Evolutionary conservation across 169 alveolate species (phyloP).

Genomic region (Plasmodium blacklocki): DNA sequence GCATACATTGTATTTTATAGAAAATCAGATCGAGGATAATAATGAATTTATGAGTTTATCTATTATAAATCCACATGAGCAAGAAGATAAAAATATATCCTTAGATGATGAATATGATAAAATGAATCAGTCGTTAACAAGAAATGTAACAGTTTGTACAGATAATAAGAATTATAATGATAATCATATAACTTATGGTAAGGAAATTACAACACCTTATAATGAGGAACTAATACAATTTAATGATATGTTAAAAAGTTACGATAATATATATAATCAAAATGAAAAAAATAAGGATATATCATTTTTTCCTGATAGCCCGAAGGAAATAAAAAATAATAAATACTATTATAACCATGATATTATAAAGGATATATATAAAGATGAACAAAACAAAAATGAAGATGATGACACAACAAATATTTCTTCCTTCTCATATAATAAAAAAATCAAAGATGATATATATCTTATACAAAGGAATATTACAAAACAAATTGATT

Average conservation of each 20-base stretch:
- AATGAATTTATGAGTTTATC: not conserved
- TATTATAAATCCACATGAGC: not conserved
- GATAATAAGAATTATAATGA: too few relatives aligned
- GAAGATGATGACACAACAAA: too few relatives aligned
- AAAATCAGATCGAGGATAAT: not conserved
- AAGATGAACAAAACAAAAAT: too few relatives aligned
- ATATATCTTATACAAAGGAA: not conserved
- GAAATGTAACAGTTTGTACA: too few relatives aligned
- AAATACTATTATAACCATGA: too few relatives aligned
- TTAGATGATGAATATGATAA: not conserved
- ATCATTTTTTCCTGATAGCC: too few relatives aligned
- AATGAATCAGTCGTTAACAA: not conserved
- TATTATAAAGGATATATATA: too few relatives aligned
- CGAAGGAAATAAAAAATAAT: too few relatives aligned
- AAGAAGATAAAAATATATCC: not conserved
- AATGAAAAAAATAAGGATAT: too few relatives aligned
- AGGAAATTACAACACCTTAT: not conserved
- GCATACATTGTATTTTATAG: not conserved
- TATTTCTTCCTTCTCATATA: not conserved
- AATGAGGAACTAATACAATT: not conserved
- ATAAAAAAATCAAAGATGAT: slow-evolving; percentile 4
- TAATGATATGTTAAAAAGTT: not conserved
- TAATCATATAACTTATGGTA: too few relatives aligned
- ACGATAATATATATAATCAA: not conserved
- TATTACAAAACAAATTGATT: slow-evolving; percentile 12